phyloP scores from a whole-genome alignment of 129 eudicot species.

The Glebionis coronaria region DNA sequence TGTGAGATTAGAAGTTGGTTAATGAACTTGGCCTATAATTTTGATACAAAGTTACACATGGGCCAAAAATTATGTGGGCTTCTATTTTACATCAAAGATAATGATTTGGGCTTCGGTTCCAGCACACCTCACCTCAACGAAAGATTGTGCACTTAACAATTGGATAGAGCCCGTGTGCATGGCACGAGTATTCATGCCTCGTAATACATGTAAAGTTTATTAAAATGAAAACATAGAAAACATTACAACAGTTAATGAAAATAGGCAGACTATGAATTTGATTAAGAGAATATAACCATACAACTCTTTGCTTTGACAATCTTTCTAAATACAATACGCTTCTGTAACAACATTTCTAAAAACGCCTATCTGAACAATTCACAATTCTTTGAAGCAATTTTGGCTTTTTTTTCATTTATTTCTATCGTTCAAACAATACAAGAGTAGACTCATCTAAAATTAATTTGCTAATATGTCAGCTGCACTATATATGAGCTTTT shows the following conservation, averaged over 20 bases:
- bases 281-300: constrained; percentile 21
- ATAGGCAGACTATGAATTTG: constrained; percentile 18
- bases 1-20: too few relatives aligned
- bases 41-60: too few relatives aligned
- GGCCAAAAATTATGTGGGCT: too few relatives aligned
- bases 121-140: too few relatives aligned
- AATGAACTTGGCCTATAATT: too few relatives aligned
- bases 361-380: constrained; percentile 16
- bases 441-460: constrained; percentile 33
- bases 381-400: constrained; percentile 25
- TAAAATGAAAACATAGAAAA: not conserved
- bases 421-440: constrained; percentile 34
- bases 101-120: too few relatives aligned
- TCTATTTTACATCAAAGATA: too few relatives aligned
- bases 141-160: too few relatives aligned
- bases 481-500: constrained; percentile 27
- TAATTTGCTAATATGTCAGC: constrained; percentile 39
- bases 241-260: not conserved
- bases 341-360: constrained; percentile 21
- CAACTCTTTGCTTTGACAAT: constrained; percentile 27
- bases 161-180: too few relatives aligned
- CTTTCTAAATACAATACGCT: constrained; percentile 24
- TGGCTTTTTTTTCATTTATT: constrained; percentile 26
- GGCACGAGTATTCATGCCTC: too few relatives aligned
- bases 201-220: too few relatives aligned